Percentiles rank a stretch among this genome's conserved stretches.
These are phyloP conservation scores for Claviceps maximensis DNA, from an alignment of 2,329 filamentous ascomycete genomes.

Conservation along the genomic window DNA sequence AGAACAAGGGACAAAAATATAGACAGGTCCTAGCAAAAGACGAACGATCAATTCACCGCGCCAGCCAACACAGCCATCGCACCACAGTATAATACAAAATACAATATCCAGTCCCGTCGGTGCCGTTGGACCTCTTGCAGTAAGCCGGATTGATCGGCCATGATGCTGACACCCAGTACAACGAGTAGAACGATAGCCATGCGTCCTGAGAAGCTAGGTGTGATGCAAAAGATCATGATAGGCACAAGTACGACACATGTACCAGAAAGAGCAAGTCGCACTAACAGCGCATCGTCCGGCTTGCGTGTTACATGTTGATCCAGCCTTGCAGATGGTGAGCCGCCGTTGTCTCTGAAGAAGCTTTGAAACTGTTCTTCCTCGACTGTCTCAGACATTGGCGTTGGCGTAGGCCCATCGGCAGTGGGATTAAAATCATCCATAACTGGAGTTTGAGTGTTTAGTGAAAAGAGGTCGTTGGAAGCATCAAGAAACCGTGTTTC, in stretches of 20 bases:
- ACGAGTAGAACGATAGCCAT: conserved; percentile 43
- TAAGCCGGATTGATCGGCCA: conserved; percentile 15
- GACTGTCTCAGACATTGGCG: conserved; percentile 11
- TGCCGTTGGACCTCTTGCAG: conserved; percentile 8
- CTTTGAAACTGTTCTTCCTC: conserved; percentile 3
- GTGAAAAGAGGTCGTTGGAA: conserved; percentile 39
- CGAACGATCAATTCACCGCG: conserved; percentile 2
- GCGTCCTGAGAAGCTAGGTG: conserved; percentile 42
- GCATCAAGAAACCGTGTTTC: conserved; percentile 49
- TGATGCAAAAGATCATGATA: conserved; percentile 42
- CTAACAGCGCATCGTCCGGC: neutral
- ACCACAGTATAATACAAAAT: conserved; percentile 20
- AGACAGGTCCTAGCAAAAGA: neutral
- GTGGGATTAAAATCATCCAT: conserved; percentile 5
- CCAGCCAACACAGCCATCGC: conserved; percentile 20
- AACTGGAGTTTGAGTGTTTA: conserved; percentile 7
- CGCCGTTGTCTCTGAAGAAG: conserved; percentile 4
- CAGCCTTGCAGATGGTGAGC: neutral
- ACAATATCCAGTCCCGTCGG: conserved; percentile 13
- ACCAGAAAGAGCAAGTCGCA: conserved; percentile 6
- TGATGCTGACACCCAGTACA: conserved; percentile 28
- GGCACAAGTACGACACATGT: conserved; percentile 35
- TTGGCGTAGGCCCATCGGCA: conserved; percentile 12
- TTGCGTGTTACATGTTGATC: neutral
- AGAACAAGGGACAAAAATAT: neutral